Evolutionary conservation across 108 stramenopile genomes (phyloP).

Genomic region (Mayamaea pseudoterrestris): DNA sequence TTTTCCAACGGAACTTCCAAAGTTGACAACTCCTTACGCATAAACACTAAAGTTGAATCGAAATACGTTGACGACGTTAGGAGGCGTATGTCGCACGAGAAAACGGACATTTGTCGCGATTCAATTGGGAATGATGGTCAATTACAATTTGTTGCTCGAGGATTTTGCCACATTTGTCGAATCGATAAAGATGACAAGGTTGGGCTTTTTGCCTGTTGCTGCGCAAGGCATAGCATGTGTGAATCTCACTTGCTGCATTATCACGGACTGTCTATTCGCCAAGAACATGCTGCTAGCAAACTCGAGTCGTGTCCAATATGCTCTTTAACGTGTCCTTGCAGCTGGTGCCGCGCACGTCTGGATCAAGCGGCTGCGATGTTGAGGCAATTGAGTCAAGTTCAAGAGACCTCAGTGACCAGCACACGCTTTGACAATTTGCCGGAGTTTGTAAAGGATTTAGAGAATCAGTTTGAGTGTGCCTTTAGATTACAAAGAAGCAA

Average conservation of each 20-base stretch:
- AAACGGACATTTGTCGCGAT: no score
- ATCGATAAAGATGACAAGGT: no score
- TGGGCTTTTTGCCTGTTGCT: conserved; percentile 34
- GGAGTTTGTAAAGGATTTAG: background rate
- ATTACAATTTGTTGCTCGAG: no score
- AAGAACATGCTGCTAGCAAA: conserved; percentile 13
- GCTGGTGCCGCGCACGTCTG: background rate
- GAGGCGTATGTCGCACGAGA: no score
- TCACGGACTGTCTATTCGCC: no score
- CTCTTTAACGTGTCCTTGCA: conserved; percentile 1
- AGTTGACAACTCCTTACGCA: no score
- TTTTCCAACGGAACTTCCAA: no score
- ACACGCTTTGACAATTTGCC: conserved; percentile 8
- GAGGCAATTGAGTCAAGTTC: background rate
- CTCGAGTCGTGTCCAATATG: conserved; percentile 1
- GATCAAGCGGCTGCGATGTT: background rate
- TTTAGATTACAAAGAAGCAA: background rate
- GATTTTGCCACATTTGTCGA: no score
- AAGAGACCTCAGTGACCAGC: background rate
- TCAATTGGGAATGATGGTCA: no score
- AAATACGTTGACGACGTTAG: no score
- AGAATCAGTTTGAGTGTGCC: no score
- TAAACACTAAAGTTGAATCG: no score
- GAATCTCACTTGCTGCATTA: conserved; percentile 40
- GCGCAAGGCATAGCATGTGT: conserved; percentile 33